A percentile compares a stretch with the other conserved stretches of the same genome.
These are phyloP conservation scores for Viola odorata DNA, from an alignment of 345 rosid species.

Conservation along the genomic window DNA sequence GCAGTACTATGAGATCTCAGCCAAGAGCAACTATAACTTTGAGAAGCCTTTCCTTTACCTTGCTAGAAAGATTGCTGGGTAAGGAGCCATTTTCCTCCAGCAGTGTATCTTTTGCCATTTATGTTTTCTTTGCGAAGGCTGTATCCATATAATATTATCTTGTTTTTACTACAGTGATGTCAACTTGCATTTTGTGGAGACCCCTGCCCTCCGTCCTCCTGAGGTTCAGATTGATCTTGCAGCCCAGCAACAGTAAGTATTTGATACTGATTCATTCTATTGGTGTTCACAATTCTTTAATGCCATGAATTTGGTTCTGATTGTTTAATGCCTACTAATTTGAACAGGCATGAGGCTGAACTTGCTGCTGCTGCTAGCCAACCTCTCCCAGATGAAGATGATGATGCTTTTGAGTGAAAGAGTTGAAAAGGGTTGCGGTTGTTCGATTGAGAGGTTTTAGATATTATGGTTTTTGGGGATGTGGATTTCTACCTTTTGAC, in stretches of 20 bases:
- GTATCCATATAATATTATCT: not conserved
- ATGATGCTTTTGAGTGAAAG: conserved; percentile 56
- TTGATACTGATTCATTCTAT: not conserved
- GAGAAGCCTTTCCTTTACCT: conserved; percentile 57
- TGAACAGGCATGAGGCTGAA: conserved; percentile 68
- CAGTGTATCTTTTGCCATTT: not conserved
- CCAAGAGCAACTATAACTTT: conserved; percentile 52
- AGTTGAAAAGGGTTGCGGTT: not conserved
- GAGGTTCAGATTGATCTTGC: conserved; percentile 83
- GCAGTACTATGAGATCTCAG: conserved; percentile 56
- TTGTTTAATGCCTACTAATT: not conserved
- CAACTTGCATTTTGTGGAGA: conserved; percentile 90
- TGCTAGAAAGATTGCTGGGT: conserved; percentile 56
- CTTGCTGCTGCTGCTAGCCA: conserved; percentile 63
- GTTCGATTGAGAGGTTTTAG: not conserved
- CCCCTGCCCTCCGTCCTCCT: conserved; percentile 89
- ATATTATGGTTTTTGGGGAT: conserved; percentile 8
- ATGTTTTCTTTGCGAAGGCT: not conserved
- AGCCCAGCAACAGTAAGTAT: conserved; percentile 78
- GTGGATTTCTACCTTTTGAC: conserved; percentile 11
- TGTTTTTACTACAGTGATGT: conserved; percentile 37
- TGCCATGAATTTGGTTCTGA: not conserved
- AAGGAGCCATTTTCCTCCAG: not conserved
- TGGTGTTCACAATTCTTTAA: not conserved
- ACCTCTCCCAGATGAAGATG: conserved; percentile 77